Base-by-base conservation (phyloP, 257 asterid genomes). In the Nicotiana noctiflora region DNA sequence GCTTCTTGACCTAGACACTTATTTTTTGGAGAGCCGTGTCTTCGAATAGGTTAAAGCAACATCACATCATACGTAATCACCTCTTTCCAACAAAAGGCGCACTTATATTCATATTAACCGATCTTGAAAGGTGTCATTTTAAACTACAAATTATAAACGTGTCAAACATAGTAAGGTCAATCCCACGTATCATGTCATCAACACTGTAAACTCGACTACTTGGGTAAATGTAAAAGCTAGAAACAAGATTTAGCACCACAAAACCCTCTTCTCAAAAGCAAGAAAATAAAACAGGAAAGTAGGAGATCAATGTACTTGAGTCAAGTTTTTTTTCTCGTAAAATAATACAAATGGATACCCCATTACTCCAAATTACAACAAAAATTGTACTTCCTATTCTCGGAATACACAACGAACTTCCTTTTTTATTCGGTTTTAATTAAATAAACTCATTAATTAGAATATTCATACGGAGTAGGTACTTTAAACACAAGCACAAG, bases 381-480 rank as follows among this genome's bases (percentile, higher is more conserved):
- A 63, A 75, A 44, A 29, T 46, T 84, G 92, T 89, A 89, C 92
- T 89, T 86, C 51, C 25, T 34, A 65, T 62, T 79, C 84, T 86
- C 27, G 89, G 68, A 80, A 66, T 59, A 85, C 88, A 84, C 90
- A 85, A 72, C 29, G 85, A 88, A 88, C 85, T 85, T 57, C 59
- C 75, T 40, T 82, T 79, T 84, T 83, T 79, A 75, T 72, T 40
- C 8, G 32, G 7, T 14, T 6, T 21, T 6, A 4, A 6, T 25
- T 49, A 46, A 46, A 49, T 46, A 49, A 74, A 72, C 13, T 9
- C 61, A 74, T 14, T 21, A 46, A 77, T 72, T 68, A 61, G 83
- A 80, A 86, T 85, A 80, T 81, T 23, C 78, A 79, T 72, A 40
- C 5, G 1, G 37, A 32, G 62, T 49, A 34, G 61, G 82, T 77